Evolutionary conservation across 2,329 filamentous ascomycete genomes (phyloP), one percentile per base, ranked within the genome.

Genomic region (Metarhizium guizhouense): DNA sequence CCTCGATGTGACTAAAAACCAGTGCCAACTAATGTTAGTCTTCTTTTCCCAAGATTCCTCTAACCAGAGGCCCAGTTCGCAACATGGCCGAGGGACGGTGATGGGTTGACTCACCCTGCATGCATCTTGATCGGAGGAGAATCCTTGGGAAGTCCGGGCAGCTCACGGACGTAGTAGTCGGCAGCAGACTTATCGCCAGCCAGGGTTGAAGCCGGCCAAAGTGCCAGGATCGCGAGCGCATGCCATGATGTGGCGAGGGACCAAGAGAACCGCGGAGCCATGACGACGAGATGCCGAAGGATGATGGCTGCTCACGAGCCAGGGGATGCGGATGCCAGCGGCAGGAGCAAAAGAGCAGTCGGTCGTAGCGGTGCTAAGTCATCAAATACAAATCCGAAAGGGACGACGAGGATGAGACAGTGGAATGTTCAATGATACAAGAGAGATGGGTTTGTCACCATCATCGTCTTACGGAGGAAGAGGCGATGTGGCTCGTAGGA

Each of bases 51-150:
- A 11, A 16, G 13, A 40, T 40, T 13, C 13, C 10, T 13, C 11
- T 40, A 5, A 5, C 32, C 4, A 34, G 32, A 34, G 10, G 3
- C 32, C 7, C 43, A 68, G 65, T 59, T n/a, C 29, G 14, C 11
- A 47, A 30, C 18, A 38, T 32, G 29, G 14, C n/a, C 3, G 13
- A 34, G 29, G 16, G n/a, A 5, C 20, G 42, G 38, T 16, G 50
- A 34, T 54, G 32, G 48, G 25, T 34, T 47, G 29, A 73, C 87
- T 76, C 76, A 96, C 90, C 94, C 94, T 75, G 94, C 93, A 79
- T 97, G 94, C 93, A 97, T 97, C 78, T 96, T 96, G 67, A 96
- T 74, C 58, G 90, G 74, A 42, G 90, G 85, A 20, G 83, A 63
- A 54, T 87, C 62, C 14, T 84, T 78, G 10, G 95, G 93, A 55